phyloP scores from a whole-genome alignment of 2,329 filamentous ascomycete genomes.

The Hypoxylon sp. region DNA sequence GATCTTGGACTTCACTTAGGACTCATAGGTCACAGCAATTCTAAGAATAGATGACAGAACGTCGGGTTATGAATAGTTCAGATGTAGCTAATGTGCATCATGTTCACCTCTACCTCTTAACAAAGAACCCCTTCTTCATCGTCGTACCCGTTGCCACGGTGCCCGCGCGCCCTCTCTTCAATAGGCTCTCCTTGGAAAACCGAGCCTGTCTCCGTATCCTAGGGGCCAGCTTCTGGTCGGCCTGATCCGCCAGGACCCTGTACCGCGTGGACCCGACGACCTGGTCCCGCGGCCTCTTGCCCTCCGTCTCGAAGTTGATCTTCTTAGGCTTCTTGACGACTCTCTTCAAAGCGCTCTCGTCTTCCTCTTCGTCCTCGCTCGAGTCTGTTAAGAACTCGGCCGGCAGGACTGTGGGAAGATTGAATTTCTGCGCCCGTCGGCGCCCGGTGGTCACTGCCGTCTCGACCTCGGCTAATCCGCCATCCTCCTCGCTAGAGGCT shows the following conservation, averaged over 20 bases:
- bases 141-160: slow-evolving; percentile 50
- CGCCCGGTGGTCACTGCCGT: slow-evolving; percentile 44
- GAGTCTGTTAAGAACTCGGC: slow-evolving; percentile 68
- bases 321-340: slow-evolving; percentile 57
- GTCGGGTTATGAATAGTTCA: not conserved
- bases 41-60: not conserved
- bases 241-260: slow-evolving; percentile 62
- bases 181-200: slow-evolving; percentile 61
- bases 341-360: slow-evolving; percentile 45
- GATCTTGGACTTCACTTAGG: not conserved
- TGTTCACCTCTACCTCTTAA: slow-evolving; percentile 13
- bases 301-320: slow-evolving; percentile 58
- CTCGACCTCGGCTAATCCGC: slow-evolving; percentile 43
- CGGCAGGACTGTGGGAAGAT: slow-evolving; percentile 65
- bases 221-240: slow-evolving; percentile 66
- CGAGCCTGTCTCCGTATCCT: slow-evolving; percentile 61
- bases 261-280: slow-evolving; percentile 69
- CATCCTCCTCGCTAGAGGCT: slow-evolving; percentile 47
- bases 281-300: slow-evolving; percentile 62
- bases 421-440: slow-evolving; percentile 55
- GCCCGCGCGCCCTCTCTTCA: slow-evolving; percentile 61
- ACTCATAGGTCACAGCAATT: not conserved
- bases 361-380: slow-evolving; percentile 48
- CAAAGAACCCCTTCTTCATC: slow-evolving; percentile 39
- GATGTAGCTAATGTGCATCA: not conserved